A percentile compares a stretch with the other conserved stretches of the same genome.
Evolutionary conservation across 441 rosid species (phyloP).

Genomic region (Populus hybrid): DNA sequence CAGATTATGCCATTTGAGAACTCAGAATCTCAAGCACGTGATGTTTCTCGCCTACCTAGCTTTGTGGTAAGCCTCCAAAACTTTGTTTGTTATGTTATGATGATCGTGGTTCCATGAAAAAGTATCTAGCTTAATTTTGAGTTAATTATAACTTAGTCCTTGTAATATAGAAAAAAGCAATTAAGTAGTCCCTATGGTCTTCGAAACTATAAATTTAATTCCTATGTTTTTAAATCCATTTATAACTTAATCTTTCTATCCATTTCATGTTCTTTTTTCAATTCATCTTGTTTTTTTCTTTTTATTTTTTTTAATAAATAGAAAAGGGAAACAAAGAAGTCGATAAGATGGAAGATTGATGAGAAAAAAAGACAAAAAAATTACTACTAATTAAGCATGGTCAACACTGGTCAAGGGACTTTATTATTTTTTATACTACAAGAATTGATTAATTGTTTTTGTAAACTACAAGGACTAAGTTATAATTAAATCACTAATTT

Average conservation of each 20-base stretch:
- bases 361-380: not conserved
- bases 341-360: not conserved
- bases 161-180: no score
- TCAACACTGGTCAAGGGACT: not conserved
- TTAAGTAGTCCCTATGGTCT: no score
- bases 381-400: not conserved
- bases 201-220: no score
- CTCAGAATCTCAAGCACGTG: slow-evolving; percentile 73
- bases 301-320: no score
- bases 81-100: slow-evolving; percentile 6
- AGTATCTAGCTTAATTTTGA: not conserved
- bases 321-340: not conserved
- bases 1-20: slow-evolving; percentile 65
- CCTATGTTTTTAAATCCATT: no score
- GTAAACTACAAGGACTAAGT: not conserved
- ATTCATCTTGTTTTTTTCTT: not conserved
- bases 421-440: not conserved
- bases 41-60: slow-evolving; percentile 68
- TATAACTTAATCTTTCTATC: no score
- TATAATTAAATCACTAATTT: no score
- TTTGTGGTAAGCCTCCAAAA: slow-evolving; percentile 57
- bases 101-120: not conserved
- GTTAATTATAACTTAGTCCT: not conserved
- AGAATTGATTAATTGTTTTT: not conserved
- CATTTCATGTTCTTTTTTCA: no score